A percentile compares a stretch with the other conserved stretches of the same genome.
These are phyloP conservation scores for Pulveroboletus ravenelii DNA, from an alignment of 768 basidiomycete genomes.

Conservation along the genomic window DNA sequence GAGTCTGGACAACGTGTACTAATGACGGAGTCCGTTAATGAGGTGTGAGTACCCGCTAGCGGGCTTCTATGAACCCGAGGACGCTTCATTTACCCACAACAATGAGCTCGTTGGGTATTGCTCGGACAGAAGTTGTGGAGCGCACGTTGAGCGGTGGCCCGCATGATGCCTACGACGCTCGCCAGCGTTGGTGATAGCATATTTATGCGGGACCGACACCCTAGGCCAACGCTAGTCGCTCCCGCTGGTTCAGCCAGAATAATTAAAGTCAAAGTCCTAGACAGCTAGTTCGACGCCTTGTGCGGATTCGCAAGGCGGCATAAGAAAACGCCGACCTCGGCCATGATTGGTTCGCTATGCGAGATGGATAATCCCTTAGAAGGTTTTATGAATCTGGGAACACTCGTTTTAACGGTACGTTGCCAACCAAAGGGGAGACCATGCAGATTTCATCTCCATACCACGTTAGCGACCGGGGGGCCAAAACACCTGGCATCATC, in stretches of 20 bases:
- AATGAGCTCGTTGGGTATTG: not conserved
- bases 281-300: not conserved
- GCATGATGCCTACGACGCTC: not conserved
- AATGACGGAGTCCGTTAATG: not conserved
- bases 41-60: not conserved
- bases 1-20: not conserved
- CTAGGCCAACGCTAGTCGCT: not conserved
- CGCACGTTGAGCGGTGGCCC: constrained; percentile 7
- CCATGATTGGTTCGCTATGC: not conserved
- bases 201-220: constrained; percentile 3
- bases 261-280: not conserved
- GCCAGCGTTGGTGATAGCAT: not conserved
- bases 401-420: not conserved
- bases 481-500: not conserved
- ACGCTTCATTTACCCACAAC: constrained; percentile 1
- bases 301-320: not conserved
- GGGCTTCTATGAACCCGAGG: constrained; percentile 3
- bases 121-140: not conserved
- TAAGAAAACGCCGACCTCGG: not conserved
- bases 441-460: constrained; percentile 6
- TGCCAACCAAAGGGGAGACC: not conserved
- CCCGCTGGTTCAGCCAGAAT: not conserved
- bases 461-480: not conserved
- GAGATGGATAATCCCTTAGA: not conserved
- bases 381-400: constrained; percentile 13